Percentiles rank a stretch among this genome's conserved stretches.
Evolutionary conservation across 83 land plant species (phyloP).

Genomic region (Picea abies): DNA sequence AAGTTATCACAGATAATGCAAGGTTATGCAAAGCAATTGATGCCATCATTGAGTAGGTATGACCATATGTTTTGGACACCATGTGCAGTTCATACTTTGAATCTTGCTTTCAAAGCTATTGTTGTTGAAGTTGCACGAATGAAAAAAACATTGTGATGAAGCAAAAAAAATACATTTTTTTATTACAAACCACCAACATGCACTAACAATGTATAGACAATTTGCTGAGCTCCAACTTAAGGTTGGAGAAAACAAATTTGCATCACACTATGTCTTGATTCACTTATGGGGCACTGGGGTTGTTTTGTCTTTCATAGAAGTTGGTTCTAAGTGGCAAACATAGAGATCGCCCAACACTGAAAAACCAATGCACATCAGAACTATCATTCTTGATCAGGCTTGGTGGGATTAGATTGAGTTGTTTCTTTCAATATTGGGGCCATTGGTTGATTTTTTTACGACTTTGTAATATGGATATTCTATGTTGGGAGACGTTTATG

Average conservation of each 20-base stretch:
- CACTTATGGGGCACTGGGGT: neutral
- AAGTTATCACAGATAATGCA: neutral
- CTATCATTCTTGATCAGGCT: neutral
- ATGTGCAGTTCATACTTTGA: neutral
- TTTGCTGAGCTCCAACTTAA: neutral
- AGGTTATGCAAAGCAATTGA: too few species aligned
- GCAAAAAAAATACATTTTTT: neutral
- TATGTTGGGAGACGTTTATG: neutral
- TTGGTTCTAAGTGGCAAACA: neutral
- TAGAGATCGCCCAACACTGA: neutral
- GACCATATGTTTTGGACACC: neutral
- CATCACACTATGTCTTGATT: neutral
- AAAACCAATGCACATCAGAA: neutral
- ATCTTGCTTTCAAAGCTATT: neutral
- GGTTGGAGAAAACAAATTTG: neutral
- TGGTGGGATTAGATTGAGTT: neutral
- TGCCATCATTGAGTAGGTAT: too few species aligned
- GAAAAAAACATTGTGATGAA: neutral
- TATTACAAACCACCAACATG: neutral
- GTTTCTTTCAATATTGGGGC: neutral
- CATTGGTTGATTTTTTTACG: neutral
- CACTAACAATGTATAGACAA: neutral
- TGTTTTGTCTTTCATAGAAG: neutral
- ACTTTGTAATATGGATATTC: neutral
- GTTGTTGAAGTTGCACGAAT: neutral